Conservation (phyloP, 176 grass and related monocot species). For the Paspalum notatum region DNA sequence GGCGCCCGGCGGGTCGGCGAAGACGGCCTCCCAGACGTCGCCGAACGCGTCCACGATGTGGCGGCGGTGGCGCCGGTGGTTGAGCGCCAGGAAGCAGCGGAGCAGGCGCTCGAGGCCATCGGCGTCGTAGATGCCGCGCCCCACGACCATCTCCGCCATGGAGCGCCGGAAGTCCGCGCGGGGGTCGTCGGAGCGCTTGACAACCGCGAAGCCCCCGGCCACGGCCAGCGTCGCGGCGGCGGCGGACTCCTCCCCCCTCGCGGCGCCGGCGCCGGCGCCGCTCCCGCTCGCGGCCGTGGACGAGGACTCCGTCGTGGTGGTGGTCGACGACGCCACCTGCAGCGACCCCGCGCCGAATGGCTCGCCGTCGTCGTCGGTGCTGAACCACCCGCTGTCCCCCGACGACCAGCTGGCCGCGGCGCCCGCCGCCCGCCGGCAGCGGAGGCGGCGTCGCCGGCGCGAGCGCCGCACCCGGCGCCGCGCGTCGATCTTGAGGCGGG, state of each 20-base stretch:
- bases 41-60: constrained; percentile 76
- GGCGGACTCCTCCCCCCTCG: background rate
- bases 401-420: constrained; percentile 52
- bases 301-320: constrained; percentile 55
- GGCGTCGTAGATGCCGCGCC: constrained; percentile 76
- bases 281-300: constrained; percentile 37
- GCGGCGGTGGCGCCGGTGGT: constrained; percentile 62
- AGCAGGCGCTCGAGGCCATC: constrained; percentile 76
- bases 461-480: constrained; percentile 36
- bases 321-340: constrained; percentile 21
- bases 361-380: constrained; percentile 59
- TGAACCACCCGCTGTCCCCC: constrained; percentile 85
- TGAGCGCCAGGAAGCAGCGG: constrained; percentile 80
- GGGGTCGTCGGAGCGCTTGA: constrained; percentile 83
- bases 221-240: constrained; percentile 34
- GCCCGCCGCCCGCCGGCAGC: constrained; percentile 39
- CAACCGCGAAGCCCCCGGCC: constrained; percentile 75
- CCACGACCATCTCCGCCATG: constrained; percentile 91
- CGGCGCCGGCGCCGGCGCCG: constrained; percentile 9
- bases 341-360: background rate
- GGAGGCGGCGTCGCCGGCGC: background rate
- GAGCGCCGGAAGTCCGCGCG: constrained; percentile 79
- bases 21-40: constrained; percentile 82
- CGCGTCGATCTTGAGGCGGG: constrained; percentile 71
- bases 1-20: constrained; percentile 20